Evolutionary conservation across 164 flowering plant species (phyloP), one percentile per base, ranked within the genome.

Genomic region (Saururus chinensis): DNA sequence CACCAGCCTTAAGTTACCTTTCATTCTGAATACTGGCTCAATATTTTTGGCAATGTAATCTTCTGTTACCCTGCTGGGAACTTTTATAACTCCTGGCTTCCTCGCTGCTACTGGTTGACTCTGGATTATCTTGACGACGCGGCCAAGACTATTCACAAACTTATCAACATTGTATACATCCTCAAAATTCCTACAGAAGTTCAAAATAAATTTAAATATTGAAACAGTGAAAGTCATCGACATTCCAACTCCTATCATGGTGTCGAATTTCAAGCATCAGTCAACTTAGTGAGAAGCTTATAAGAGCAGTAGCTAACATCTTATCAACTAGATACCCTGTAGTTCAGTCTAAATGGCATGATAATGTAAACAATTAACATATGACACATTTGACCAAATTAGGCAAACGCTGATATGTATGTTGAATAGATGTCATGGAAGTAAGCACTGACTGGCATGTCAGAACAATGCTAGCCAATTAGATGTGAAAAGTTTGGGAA

Each of bases 121-220:
- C 67, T 78, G 80, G 16, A 51, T 82, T 45, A 89, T 84, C 74
- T 71, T 77, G 57, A 90, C 82, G 24, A 91, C 92, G 17, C 96
- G 92, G 49, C 85, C 82, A 35, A 95, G 73, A 81, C 82, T 84
- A 59, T 67, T 71, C 7, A 84, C 49, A 60, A 95, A 87, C 71
- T 86, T 83, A 14, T 85, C 89, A 53, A 72, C 81, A 73, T 91
- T 85, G 71, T 95, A 95, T 41, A 95, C 79, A 56, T 95, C 97
- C 66, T 73, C 82, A 65, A 95, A 95, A 64, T 80, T 75, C 85
- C 99, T 91, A 13, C 49, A 45, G 17, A 45, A 2, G 17, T 45
- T 17, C 7, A 45, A 45, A 7, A 12, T 45, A 45, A 45, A n/a
- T n/a, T n/a, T n/a, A n/a, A n/a, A n/a, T 41, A n/a, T n/a, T n/a